phyloP scores from a whole-genome alignment of 202 grass and related monocot genomes.

The Dendrocalamus latiflorus region DNA sequence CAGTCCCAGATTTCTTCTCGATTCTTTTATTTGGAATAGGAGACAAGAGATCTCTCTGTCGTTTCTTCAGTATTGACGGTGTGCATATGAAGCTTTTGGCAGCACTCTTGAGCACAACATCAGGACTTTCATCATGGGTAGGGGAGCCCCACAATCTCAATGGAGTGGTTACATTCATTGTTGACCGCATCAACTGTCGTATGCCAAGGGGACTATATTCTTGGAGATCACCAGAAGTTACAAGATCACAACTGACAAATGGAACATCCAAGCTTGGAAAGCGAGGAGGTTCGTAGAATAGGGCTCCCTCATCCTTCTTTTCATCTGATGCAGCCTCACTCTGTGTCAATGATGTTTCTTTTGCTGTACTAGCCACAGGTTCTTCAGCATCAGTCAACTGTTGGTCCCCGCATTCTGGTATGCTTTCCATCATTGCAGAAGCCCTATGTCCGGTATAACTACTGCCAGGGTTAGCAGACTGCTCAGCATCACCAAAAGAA shows the following conservation, averaged over 20 bases:
- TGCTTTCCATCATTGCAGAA: constrained; percentile 27
- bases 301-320: constrained; percentile 42
- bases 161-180: constrained; percentile 58
- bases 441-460: constrained; percentile 4
- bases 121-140: constrained; percentile 51
- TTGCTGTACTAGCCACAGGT: constrained; percentile 20
- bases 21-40: constrained; percentile 58
- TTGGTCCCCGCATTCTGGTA: constrained; percentile 21
- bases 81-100: constrained; percentile 71
- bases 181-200: constrained; percentile 76
- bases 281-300: constrained; percentile 81
- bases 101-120: constrained; percentile 55
- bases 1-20: constrained; percentile 45
- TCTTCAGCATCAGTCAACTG: constrained; percentile 24
- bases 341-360: constrained; percentile 19
- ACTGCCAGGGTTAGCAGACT: constrained; percentile 25
- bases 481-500: constrained; percentile 41
- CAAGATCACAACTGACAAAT: constrained; percentile 93
- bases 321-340: constrained; percentile 19
- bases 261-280: constrained; percentile 86
- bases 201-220: constrained; percentile 95
- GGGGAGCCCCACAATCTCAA: constrained; percentile 67
- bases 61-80: constrained; percentile 91
- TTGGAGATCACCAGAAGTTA: constrained; percentile 70
- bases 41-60: constrained; percentile 63